phyloP scores from a whole-genome alignment of 2,329 filamentous ascomycete genomes.

The Cadophora sp. region DNA sequence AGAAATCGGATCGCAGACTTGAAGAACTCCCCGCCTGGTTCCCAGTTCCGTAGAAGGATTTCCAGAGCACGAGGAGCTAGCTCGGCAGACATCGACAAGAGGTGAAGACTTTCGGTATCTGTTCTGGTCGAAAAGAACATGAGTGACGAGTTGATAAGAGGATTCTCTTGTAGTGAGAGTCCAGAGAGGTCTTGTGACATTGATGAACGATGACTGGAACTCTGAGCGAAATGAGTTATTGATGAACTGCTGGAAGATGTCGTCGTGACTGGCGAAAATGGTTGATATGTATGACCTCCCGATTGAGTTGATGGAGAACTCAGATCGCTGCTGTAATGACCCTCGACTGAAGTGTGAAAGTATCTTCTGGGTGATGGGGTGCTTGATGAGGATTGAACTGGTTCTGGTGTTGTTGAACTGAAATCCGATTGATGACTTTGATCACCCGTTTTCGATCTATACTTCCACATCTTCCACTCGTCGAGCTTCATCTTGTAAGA shows the following conservation, averaged over 20 bases:
- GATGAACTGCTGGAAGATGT: slow-evolving; percentile 10
- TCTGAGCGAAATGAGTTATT: not conserved
- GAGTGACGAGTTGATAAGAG: slow-evolving; percentile 29
- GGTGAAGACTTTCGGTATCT: slow-evolving; percentile 20
- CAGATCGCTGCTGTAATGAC: not conserved
- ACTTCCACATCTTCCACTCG: slow-evolving; percentile 31
- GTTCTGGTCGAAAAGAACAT: slow-evolving; percentile 29
- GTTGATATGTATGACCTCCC: not conserved
- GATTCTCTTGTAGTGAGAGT: slow-evolving; percentile 7
- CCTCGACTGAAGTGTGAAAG: not conserved
- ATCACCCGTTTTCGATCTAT: slow-evolving; percentile 20
- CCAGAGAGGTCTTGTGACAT: slow-evolving; percentile 5
- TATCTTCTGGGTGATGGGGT: not conserved
- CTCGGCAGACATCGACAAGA: slow-evolving; percentile 16
- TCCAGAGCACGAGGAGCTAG: slow-evolving; percentile 25
- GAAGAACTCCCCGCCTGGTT: slow-evolving; percentile 26
- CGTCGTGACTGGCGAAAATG: slow-evolving; percentile 1
- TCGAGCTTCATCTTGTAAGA: slow-evolving; percentile 35
- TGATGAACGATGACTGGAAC: not conserved
- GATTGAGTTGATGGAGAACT: not conserved
- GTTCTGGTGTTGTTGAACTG: not conserved
- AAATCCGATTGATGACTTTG: slow-evolving; percentile 3
- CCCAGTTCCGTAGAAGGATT: slow-evolving; percentile 30
- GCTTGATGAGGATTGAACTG: not conserved
- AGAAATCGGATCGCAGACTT: slow-evolving; percentile 15